A percentile compares a stretch with the other conserved stretches of the same genome.
Conservation (phyloP, 208 protist species). For the Crithidia thermophila region DNA sequence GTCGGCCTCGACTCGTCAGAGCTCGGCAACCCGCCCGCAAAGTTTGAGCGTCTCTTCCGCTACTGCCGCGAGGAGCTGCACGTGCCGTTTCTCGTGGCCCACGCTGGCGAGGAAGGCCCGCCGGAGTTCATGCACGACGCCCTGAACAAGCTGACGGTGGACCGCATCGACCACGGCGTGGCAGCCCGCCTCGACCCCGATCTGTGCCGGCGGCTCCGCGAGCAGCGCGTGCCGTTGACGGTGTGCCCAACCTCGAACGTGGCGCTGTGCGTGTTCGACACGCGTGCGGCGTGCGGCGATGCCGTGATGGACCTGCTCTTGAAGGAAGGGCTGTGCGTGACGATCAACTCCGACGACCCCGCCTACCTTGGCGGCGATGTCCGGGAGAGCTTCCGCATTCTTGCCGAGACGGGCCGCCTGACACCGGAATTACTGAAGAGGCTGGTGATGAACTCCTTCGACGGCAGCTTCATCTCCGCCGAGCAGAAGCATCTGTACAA, state of each 20-base stretch:
- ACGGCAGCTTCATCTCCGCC: constrained; percentile 35
- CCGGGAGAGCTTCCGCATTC: constrained; percentile 43
- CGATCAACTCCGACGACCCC: constrained; percentile 67
- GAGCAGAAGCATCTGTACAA: constrained; percentile 36
- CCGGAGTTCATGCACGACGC: constrained; percentile 37
- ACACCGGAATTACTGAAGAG: constrained; percentile 36
- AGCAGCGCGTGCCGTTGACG: constrained; percentile 38
- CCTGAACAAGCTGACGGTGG: constrained; percentile 37
- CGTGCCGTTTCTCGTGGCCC: constrained; percentile 42
- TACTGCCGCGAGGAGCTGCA: constrained; percentile 47
- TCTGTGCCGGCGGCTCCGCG: constrained; percentile 29
- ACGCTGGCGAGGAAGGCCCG: constrained; percentile 63
- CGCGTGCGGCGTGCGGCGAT: constrained; percentile 17
- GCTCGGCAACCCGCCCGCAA: constrained; percentile 47
- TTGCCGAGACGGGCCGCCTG: constrained; percentile 32
- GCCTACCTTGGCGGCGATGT: constrained; percentile 63
- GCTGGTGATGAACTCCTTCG: constrained; percentile 46
- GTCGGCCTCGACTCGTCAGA: constrained; percentile 57
- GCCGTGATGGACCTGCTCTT: constrained; percentile 35
- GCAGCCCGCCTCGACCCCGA: constrained; percentile 27
- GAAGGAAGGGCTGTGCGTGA: constrained; percentile 39
- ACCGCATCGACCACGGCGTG: constrained; percentile 61
- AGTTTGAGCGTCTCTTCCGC: constrained; percentile 53
- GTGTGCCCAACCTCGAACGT: constrained; percentile 66
- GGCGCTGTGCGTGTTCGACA: constrained; percentile 43